These are phyloP conservation scores for Microsporum ferrugineum DNA, from an alignment of 2,329 filamentous ascomycete species.

Conservation along the genomic window DNA sequence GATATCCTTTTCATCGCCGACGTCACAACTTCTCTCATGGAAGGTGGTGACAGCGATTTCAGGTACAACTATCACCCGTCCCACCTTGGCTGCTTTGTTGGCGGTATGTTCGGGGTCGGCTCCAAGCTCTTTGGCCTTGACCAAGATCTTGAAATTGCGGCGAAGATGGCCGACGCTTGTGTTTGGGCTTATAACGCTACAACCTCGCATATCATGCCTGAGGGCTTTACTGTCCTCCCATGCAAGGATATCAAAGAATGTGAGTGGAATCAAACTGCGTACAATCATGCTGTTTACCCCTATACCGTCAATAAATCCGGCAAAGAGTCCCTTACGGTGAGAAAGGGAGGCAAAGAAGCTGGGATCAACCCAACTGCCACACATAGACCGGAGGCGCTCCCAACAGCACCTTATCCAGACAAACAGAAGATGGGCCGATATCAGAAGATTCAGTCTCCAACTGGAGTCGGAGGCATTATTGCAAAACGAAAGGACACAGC, in stretches of 20 bases:
- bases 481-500: neutral
- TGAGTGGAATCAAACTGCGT: constrained; percentile 15
- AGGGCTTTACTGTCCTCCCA: constrained; percentile 33
- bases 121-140: constrained; percentile 42
- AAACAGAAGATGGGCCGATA: neutral
- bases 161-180: constrained; percentile 44
- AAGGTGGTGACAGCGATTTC: constrained; percentile 18
- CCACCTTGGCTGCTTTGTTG: constrained; percentile 45
- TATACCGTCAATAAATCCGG: constrained; percentile 3
- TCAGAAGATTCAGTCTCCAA: constrained; percentile 15
- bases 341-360: constrained; percentile 13
- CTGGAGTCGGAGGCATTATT: constrained; percentile 12
- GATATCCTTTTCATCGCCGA: constrained; percentile 54
- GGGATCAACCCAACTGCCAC: neutral
- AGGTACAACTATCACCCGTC: constrained; percentile 34
- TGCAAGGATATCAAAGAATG: constrained; percentile 24
- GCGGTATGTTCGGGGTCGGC: constrained; percentile 46
- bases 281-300: constrained; percentile 13
- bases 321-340: neutral
- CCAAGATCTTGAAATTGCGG: constrained; percentile 39
- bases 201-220: constrained; percentile 45
- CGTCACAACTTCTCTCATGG: constrained; percentile 39
- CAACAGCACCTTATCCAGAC: neutral
- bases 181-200: constrained; percentile 44
- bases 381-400: neutral